Conservation (phyloP, 257 asterid species). For the Parsonsia alboflavescens region DNA sequence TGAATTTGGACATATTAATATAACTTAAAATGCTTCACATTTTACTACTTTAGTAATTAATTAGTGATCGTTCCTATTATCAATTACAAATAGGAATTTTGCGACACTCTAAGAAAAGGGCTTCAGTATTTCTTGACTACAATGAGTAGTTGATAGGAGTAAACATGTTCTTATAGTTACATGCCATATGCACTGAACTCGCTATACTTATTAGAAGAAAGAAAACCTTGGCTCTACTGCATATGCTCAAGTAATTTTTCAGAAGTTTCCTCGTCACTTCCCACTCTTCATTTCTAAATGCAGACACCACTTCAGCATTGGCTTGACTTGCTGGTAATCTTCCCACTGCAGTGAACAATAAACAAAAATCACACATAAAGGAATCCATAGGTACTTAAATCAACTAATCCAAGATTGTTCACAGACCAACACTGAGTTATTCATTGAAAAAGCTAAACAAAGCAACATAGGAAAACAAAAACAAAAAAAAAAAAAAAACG, state of each 20-base stretch:
- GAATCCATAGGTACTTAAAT: background rate
- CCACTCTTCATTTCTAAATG: conserved; percentile 59
- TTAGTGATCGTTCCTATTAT: background rate
- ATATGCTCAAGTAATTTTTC: conserved; percentile 38
- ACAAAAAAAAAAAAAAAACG: too few species aligned
- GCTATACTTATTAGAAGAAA: conserved; percentile 6
- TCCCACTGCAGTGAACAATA: conserved; percentile 57
- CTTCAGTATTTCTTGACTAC: background rate
- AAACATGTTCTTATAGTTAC: background rate
- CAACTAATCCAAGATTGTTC: background rate
- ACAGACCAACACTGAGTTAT: background rate
- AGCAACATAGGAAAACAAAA: background rate
- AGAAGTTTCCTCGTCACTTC: conserved; percentile 47
- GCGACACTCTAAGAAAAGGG: background rate
- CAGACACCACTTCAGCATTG: conserved; percentile 49
- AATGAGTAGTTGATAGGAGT: background rate
- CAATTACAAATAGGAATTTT: background rate
- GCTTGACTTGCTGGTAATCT: conserved; percentile 76
- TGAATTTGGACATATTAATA: background rate
- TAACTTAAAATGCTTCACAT: background rate
- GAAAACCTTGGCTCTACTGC: conserved; percentile 58
- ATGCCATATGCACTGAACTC: background rate
- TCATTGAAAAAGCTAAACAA: background rate
- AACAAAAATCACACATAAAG: conserved; percentile 8
- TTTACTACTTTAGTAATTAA: background rate